phyloP scores from a whole-genome alignment of 2,329 filamentous ascomycete genomes.

The Ophiostoma sp. region DNA sequence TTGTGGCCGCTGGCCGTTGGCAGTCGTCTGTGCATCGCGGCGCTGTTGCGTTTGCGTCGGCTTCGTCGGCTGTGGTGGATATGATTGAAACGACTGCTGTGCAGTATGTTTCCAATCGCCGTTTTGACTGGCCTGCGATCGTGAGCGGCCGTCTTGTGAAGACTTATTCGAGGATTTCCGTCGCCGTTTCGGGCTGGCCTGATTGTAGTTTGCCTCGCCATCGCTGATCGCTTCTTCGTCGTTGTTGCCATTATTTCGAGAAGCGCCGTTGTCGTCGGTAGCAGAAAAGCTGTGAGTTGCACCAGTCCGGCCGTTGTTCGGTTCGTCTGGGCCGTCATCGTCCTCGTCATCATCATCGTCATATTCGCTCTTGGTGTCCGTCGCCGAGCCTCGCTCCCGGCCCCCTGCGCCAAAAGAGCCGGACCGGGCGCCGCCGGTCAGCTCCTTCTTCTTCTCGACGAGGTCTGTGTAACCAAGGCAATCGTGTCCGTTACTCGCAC shows the following conservation, averaged over 20 bases:
- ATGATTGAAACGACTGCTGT: background rate
- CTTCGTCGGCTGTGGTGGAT: background rate
- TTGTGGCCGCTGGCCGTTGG: background rate
- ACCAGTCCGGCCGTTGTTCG: conserved; percentile 31
- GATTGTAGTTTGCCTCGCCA: background rate
- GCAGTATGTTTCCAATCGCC: background rate
- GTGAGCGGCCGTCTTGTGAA: background rate
- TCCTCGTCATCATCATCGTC: conserved; percentile 33
- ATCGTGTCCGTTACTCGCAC: conserved; percentile 67
- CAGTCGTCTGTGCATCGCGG: background rate
- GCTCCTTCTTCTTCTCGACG: conserved; percentile 47
- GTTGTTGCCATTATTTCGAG: background rate
- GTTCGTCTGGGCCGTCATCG: conserved; percentile 29
- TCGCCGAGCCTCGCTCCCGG: conserved; percentile 20
- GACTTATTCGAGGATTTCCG: background rate
- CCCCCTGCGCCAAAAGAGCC: conserved; percentile 25
- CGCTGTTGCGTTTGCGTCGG: background rate
- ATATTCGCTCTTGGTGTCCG: conserved; percentile 30
- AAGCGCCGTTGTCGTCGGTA: background rate
- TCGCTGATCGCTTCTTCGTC: background rate
- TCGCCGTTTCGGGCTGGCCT: background rate
- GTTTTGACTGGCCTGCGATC: background rate
- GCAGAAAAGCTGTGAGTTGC: background rate
- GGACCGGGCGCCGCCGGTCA: conserved; percentile 18
- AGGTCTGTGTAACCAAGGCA: conserved; percentile 67